phyloP scores from a whole-genome alignment of 228 moss, liverwort and hornwort species.

The Sphagnum fallax region DNA sequence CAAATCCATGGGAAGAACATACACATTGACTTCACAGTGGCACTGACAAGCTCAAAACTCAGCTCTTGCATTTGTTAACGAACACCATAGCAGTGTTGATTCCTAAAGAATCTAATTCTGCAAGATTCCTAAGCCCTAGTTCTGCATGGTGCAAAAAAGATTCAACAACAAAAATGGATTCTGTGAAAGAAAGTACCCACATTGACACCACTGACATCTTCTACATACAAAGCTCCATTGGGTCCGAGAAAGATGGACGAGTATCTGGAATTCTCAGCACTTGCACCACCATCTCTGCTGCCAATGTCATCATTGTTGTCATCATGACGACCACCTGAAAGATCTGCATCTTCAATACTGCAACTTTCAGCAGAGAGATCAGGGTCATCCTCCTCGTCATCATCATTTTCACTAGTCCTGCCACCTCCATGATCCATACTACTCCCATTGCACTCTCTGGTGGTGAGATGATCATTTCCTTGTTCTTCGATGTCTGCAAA shows the following conservation, averaged over 20 bases:
- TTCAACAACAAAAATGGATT: neutral
- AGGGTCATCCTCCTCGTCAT: too few relatives aligned
- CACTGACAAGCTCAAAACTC: too few relatives aligned
- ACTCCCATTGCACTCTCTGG: neutral
- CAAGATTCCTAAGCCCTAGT: too few relatives aligned
- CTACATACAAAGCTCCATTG: slow-evolving; percentile 31
- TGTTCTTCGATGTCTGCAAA: slow-evolving; percentile 13
- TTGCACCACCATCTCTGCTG: slow-evolving; percentile 1
- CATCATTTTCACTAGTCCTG: too few relatives aligned
- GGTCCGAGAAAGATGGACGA: slow-evolving; percentile 32
- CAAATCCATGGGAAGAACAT: too few relatives aligned
- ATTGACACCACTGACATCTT: slow-evolving; percentile 36
- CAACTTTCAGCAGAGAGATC: neutral
- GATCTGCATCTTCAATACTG: slow-evolving; percentile 23
- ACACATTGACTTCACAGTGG: too few relatives aligned
- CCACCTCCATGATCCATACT: neutral
- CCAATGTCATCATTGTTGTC: slow-evolving; percentile 12
- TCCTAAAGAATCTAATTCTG: too few relatives aligned
- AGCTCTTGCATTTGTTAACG: too few relatives aligned
- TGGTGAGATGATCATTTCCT: neutral
- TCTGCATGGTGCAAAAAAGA: neutral
- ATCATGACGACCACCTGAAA: neutral
- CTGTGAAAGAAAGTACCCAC: slow-evolving; percentile 10
- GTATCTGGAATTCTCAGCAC: slow-evolving; percentile 9
- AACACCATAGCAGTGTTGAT: too few relatives aligned